These are phyloP conservation scores for Brettanomyces nanus DNA, from an alignment of 805 yeast genomes.

Conservation along the genomic window DNA sequence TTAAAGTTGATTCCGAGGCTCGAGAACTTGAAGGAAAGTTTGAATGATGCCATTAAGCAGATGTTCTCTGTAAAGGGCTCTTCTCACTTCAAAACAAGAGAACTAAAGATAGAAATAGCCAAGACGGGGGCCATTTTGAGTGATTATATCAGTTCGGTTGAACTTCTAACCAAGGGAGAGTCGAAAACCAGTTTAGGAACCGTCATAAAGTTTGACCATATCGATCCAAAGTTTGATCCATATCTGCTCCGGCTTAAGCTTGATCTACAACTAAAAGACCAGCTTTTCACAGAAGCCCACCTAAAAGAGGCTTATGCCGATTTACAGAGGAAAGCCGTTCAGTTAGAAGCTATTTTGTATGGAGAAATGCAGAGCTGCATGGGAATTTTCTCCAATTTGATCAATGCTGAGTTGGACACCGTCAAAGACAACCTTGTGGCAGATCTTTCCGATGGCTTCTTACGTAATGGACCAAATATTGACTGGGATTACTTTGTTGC, in stretches of 20 bases:
- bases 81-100: slow-evolving; percentile 48
- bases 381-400: slow-evolving; percentile 40
- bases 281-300: slow-evolving; percentile 54
- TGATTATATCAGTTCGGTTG: slow-evolving; percentile 38
- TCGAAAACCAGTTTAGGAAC: slow-evolving; percentile 26
- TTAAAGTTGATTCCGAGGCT: slow-evolving; percentile 43
- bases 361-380: slow-evolving; percentile 53
- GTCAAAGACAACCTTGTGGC: slow-evolving; percentile 44
- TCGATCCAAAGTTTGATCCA: slow-evolving; percentile 42
- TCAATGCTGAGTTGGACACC: slow-evolving; percentile 42
- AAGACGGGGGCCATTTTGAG: slow-evolving; percentile 50
- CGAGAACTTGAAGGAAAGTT: slow-evolving; percentile 46
- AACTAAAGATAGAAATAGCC: slow-evolving; percentile 52
- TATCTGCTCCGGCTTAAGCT: slow-evolving; percentile 51
- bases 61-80: slow-evolving; percentile 40
- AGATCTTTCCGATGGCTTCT: slow-evolving; percentile 41
- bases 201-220: slow-evolving; percentile 15
- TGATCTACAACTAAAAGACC: slow-evolving; percentile 59
- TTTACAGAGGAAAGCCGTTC: slow-evolving; percentile 57
- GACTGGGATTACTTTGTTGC: slow-evolving; percentile 67
- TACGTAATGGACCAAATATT: slow-evolving; percentile 48
- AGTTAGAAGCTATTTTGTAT: slow-evolving; percentile 55
- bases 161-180: slow-evolving; percentile 30
- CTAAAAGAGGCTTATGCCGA: slow-evolving; percentile 58
- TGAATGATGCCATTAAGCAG: slow-evolving; percentile 46